These are phyloP conservation scores for Meredithiella fracta DNA, from an alignment of 2,329 filamentous ascomycete species.

Conservation along the genomic window DNA sequence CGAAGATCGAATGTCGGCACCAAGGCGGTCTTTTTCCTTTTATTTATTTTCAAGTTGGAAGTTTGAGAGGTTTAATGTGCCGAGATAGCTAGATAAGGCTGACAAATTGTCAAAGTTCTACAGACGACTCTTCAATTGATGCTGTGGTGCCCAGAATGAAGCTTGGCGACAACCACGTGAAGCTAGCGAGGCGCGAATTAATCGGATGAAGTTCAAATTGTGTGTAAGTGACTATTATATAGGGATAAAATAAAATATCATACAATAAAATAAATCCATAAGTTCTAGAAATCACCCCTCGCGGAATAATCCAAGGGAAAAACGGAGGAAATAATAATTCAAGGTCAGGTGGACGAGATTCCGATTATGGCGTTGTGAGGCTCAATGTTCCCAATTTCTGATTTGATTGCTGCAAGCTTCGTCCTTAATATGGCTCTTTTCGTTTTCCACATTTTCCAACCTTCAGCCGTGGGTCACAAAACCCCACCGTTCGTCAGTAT, in stretches of 20 bases:
- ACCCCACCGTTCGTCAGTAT: background rate
- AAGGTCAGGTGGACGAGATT: background rate
- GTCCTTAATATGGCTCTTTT: background rate
- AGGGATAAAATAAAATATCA: background rate
- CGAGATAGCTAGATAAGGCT: no score
- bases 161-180: background rate
- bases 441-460: background rate
- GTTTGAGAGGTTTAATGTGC: no score
- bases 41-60: no score
- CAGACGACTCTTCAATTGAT: background rate
- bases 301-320: background rate
- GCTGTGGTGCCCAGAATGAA: background rate
- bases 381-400: background rate
- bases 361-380: background rate
- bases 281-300: background rate
- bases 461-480: slow-evolving; percentile 1
- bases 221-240: background rate
- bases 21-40: no score
- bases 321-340: background rate
- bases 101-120: background rate
- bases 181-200: background rate
- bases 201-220: background rate
- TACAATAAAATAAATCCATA: background rate
- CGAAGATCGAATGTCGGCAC: no score
- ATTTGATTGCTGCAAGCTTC: background rate